phyloP scores from a whole-genome alignment of 2,329 filamentous ascomycete species.

The Clathrospora elynae region DNA sequence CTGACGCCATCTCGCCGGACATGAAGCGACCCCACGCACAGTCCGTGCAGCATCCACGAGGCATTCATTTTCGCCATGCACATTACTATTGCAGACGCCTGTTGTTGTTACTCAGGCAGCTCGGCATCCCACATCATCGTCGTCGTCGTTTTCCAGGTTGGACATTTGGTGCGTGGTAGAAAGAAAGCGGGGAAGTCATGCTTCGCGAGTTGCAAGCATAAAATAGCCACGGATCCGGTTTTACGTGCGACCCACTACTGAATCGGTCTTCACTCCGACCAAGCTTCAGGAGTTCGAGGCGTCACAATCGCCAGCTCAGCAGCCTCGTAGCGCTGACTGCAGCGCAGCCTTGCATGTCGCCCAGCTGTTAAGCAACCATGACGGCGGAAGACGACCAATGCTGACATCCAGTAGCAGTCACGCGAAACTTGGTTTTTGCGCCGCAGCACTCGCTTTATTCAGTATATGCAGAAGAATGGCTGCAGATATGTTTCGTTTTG shows the following conservation, averaged over 20 bases:
- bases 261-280: slow-evolving; percentile 7
- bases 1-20: slow-evolving; percentile 17
- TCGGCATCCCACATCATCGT: slow-evolving; percentile 1
- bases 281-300: slow-evolving; percentile 1
- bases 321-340: slow-evolving; percentile 26
- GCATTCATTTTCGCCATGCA: slow-evolving; percentile 10
- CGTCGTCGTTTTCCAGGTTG: not conserved
- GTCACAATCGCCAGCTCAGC: slow-evolving; percentile 13
- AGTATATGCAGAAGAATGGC: not conserved
- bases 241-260: slow-evolving; percentile 8
- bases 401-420: not conserved
- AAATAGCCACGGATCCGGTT: slow-evolving; percentile 4
- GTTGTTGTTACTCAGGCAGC: slow-evolving; percentile 7
- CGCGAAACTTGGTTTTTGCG: slow-evolving; percentile 6
- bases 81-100: too few relatives aligned
- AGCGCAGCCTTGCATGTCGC: slow-evolving; percentile 25
- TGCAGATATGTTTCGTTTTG: slow-evolving; percentile 1
- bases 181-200: slow-evolving; percentile 2
- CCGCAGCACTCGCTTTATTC: not conserved
- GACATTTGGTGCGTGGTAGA: not conserved
- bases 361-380: slow-evolving; percentile 17
- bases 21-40: slow-evolving; percentile 21
- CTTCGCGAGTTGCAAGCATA: not conserved
- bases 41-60: slow-evolving; percentile 13
- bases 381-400: slow-evolving; percentile 12